Evolutionary conservation across 2,329 filamentous ascomycete species (phyloP).

Genomic region (Immersiporthe knoxdaviesiana): DNA sequence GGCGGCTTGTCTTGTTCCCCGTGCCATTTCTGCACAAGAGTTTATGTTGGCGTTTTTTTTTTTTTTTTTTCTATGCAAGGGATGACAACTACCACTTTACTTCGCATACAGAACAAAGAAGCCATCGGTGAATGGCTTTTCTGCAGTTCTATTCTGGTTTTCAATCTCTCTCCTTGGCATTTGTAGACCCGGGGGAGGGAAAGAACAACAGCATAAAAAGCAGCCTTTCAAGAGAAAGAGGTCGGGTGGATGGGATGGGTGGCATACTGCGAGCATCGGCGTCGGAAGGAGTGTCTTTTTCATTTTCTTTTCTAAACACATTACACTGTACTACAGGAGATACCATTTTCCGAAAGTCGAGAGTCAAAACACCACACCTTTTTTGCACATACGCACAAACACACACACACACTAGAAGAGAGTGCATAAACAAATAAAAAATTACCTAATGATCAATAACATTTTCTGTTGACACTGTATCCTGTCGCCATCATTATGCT

Average conservation of each 20-base stretch:
- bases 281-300: background rate
- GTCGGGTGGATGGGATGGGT: background rate
- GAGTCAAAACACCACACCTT: background rate
- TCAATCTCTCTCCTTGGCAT: background rate
- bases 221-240: background rate
- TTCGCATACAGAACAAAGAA: background rate
- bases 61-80: background rate
- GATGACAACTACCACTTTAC: background rate
- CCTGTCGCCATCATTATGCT: background rate
- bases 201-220: background rate
- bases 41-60: background rate
- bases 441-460: background rate
- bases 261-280: conserved; percentile 9
- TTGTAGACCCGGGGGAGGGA: background rate
- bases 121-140: conserved; percentile 5
- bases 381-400: background rate
- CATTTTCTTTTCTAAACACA: background rate
- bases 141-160: background rate
- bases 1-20: background rate
- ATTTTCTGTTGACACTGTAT: background rate
- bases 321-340: conserved; percentile 12
- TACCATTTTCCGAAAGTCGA: background rate
- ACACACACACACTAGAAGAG: background rate
- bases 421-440: background rate
- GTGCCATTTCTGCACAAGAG: background rate